Evolutionary conservation across 2,329 filamentous ascomycete species (phyloP).

Genomic region (Colletotrichum sp.): DNA sequence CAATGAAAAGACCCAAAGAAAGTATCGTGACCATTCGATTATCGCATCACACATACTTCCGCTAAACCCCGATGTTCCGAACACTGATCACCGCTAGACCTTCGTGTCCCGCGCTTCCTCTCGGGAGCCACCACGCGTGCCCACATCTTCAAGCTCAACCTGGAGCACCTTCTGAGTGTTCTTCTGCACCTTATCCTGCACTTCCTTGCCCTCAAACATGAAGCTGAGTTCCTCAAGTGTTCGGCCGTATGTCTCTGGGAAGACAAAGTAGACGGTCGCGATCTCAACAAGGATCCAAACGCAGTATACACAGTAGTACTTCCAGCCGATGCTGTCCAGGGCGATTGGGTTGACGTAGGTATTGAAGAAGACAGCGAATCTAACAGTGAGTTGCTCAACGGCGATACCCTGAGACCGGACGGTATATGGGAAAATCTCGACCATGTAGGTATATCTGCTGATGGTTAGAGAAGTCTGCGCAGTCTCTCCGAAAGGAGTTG

Average conservation of each 20-base stretch:
- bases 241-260: conserved; percentile 83
- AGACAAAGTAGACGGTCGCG: conserved; percentile 75
- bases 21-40: neutral
- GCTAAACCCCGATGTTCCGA: neutral
- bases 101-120: neutral
- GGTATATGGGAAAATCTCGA: conserved; percentile 43
- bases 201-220: conserved; percentile 24
- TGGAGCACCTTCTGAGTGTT: conserved; percentile 22
- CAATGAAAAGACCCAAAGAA: neutral
- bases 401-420: conserved; percentile 42
- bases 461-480: neutral
- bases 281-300: conserved; percentile 48
- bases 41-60: neutral
- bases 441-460: conserved; percentile 41
- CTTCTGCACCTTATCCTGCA: conserved; percentile 19
- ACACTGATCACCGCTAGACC: neutral
- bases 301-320: conserved; percentile 48
- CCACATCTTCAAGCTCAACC: conserved; percentile 8
- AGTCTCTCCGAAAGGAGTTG: fast-evolving
- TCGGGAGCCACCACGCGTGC: neutral
- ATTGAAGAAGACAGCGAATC: conserved; percentile 48
- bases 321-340: conserved; percentile 42
- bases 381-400: conserved; percentile 40
- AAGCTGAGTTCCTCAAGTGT: conserved; percentile 72
- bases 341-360: conserved; percentile 52